Evolutionary conservation across 148 eudicot species (phyloP).

Genomic region (Drosera capensis): DNA sequence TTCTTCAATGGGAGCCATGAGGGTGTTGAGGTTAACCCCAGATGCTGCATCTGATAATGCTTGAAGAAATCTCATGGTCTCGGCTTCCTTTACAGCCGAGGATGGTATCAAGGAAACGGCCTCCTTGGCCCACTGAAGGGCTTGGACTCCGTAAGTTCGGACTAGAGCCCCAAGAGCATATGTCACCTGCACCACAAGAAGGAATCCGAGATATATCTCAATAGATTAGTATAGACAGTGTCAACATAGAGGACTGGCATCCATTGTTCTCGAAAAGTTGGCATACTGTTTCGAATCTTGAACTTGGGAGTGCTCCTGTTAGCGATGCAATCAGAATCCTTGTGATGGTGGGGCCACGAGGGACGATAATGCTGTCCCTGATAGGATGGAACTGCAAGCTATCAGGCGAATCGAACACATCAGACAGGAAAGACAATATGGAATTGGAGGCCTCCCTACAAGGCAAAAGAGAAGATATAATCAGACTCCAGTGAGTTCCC

Average conservation of each 20-base stretch:
- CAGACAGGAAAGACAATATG: slow-evolving; percentile 77
- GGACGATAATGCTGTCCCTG: slow-evolving; percentile 67
- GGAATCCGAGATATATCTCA: background rate
- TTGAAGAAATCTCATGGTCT: slow-evolving; percentile 58
- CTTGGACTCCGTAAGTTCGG: slow-evolving; percentile 50
- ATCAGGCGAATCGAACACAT: slow-evolving; percentile 64
- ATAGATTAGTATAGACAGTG: background rate
- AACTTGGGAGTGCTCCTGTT: slow-evolving; percentile 94
- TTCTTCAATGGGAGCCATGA: slow-evolving; percentile 74
- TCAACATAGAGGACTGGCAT: background rate
- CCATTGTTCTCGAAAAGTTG: no score
- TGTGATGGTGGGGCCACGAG: slow-evolving; percentile 69
- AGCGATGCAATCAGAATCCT: slow-evolving; percentile 74
- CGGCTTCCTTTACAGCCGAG: slow-evolving; percentile 71
- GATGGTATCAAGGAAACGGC: slow-evolving; percentile 57
- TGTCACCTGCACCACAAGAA: slow-evolving; percentile 40
- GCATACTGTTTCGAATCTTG: slow-evolving; percentile 69
- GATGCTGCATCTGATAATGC: slow-evolving; percentile 76
- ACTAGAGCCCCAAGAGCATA: slow-evolving; percentile 57
- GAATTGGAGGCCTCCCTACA: slow-evolving; percentile 99
- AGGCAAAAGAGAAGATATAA: slow-evolving; percentile 7
- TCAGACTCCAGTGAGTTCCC: background rate
- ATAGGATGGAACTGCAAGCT: slow-evolving; percentile 44
- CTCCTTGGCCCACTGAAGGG: slow-evolving; percentile 81
- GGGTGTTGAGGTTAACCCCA: slow-evolving; percentile 33